Evolutionary conservation across 495 filamentous ascomycete species (phyloP).

Genomic region (Glonium stellatum): DNA sequence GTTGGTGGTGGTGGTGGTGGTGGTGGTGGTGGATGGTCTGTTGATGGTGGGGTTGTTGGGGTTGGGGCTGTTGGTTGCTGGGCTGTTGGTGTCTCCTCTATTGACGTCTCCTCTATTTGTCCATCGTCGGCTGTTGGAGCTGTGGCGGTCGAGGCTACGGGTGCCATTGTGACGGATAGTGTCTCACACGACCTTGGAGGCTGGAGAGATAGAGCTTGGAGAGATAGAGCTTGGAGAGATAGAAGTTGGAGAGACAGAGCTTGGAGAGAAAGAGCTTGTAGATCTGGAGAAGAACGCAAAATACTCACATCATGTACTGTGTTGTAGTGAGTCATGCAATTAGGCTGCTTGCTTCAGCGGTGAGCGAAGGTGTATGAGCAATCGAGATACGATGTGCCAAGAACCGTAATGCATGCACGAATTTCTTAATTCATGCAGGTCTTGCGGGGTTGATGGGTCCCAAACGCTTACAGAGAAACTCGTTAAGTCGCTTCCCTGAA

Average conservation of each 20-base stretch:
- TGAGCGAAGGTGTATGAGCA: neutral
- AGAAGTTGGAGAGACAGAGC: neutral
- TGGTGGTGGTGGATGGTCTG: conserved; percentile 14
- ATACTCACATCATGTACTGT: neutral
- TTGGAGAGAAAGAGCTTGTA: neutral
- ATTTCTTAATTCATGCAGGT: neutral
- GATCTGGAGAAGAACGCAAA: neutral
- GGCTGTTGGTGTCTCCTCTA: neutral
- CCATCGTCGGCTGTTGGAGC: too few species aligned
- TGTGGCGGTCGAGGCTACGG: neutral
- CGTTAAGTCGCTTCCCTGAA: too few species aligned
- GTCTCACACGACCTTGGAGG: neutral
- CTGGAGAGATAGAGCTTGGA: neutral
- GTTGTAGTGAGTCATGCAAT: neutral
- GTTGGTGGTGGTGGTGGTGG: conserved; percentile 22
- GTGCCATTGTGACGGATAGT: neutral
- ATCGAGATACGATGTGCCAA: neutral
- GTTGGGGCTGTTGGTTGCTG: neutral
- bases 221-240: neutral
- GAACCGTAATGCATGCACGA: neutral
- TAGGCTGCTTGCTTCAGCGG: neutral
- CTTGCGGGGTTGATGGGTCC: neutral
- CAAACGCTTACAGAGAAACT: too few species aligned
- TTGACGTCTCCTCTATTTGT: too few species aligned
- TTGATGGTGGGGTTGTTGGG: conserved; percentile 10